These are phyloP conservation scores for Cladorrhinum sp. DNA, from an alignment of 2,329 filamentous ascomycete genomes.

Conservation along the genomic window DNA sequence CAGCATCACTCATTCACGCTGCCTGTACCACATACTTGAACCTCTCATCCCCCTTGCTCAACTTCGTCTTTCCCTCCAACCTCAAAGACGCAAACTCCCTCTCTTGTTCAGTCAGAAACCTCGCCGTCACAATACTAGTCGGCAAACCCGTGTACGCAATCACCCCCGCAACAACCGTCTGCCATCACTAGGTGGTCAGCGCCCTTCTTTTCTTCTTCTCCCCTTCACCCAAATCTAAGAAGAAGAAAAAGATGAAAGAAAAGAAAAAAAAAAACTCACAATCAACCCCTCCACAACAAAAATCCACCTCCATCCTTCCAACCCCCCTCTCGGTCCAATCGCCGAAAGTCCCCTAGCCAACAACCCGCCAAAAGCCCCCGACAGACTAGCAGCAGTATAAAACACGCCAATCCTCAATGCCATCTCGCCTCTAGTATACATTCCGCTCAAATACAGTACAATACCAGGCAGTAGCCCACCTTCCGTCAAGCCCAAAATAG, in stretches of 20 bases:
- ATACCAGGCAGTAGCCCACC: slow-evolving; percentile 66
- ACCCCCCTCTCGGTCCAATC: slow-evolving; percentile 53
- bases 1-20: no score
- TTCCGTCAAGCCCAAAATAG: slow-evolving; percentile 60
- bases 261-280: slow-evolving; percentile 32
- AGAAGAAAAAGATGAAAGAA: no score
- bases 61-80: slow-evolving; percentile 2
- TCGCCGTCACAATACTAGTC: slow-evolving; percentile 10
- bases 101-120: slow-evolving; percentile 11
- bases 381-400: slow-evolving; percentile 64
- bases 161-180: slow-evolving; percentile 52
- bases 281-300: slow-evolving; percentile 59
- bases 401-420: slow-evolving; percentile 64
- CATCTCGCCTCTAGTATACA: slow-evolving; percentile 59
- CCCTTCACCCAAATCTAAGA: no score
- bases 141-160: slow-evolving; percentile 13
- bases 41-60: slow-evolving; percentile 29
- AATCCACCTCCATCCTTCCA: slow-evolving; percentile 61
- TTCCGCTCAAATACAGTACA: slow-evolving; percentile 62
- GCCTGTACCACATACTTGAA: slow-evolving; percentile 26
- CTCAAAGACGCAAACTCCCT: slow-evolving; percentile 9
- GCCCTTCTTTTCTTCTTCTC: no score
- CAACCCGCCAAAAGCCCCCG: slow-evolving; percentile 62
- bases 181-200: no score
- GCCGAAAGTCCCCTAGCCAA: slow-evolving; percentile 58